Percentiles rank a stretch among this genome's conserved stretches.
Evolutionary conservation across 441 rosid genomes (phyloP).

Genomic region (Eruca vesicaria): DNA sequence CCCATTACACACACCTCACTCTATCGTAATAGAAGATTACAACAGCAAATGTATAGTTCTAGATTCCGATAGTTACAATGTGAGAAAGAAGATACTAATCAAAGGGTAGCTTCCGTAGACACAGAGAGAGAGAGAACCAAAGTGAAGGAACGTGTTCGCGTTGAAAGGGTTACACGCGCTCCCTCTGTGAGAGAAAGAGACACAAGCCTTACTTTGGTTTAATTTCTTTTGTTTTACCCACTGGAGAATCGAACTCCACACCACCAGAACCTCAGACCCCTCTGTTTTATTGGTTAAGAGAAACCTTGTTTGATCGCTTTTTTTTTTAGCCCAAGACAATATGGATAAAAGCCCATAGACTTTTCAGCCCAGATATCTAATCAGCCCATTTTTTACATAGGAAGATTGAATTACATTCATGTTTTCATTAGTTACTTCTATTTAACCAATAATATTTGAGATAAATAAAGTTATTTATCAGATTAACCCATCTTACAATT

Average conservation of each 20-base stretch:
- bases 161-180: constrained; percentile 23
- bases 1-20: constrained; percentile 43
- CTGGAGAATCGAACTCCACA: too few relatives aligned
- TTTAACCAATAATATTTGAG: too few relatives aligned
- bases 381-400: too few relatives aligned
- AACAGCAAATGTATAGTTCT: not conserved
- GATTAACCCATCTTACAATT: too few relatives aligned
- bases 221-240: too few relatives aligned
- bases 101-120: not conserved
- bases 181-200: not conserved
- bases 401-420: too few relatives aligned
- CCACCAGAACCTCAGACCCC: too few relatives aligned
- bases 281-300: not conserved
- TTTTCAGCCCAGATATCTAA: not conserved
- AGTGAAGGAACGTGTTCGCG: constrained; percentile 24
- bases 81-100: not conserved
- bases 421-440: too few relatives aligned
- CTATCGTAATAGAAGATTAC: not conserved
- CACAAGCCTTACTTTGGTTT: not conserved
- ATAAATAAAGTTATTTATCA: too few relatives aligned
- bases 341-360: not conserved
- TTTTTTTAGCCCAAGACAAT: not conserved
- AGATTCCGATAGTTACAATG: not conserved
- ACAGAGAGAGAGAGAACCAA: constrained; percentile 6
- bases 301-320: not conserved